Base-by-base conservation (phyloP, 225 moss, liverwort and hornwort genomes). In the Rhytidiadelphus loreus region DNA sequence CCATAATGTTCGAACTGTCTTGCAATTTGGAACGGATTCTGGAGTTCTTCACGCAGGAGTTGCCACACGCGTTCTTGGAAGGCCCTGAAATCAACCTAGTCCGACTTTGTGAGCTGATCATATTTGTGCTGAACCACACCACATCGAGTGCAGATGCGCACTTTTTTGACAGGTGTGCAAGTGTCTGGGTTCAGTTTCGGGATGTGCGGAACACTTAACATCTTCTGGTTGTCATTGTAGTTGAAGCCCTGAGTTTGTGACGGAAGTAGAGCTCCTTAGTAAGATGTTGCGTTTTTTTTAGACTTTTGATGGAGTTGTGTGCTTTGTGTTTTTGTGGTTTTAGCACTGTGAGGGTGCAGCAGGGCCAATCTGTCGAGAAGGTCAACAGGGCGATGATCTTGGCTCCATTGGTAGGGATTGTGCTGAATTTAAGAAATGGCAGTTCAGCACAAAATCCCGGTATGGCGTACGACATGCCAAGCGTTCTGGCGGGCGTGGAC, bases 1-100 rank as follows among this genome's bases (percentile, higher is more conserved):
- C 93, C 25, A 96, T 99, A 50, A 99, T 99, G 98, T 99, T 99
- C 77, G 97, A 99, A 87, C 90, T 99, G 35, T 97, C 98, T 9
- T 99, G 98, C 94, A 99, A 99, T 82, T 87, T 99, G 83, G 98
- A 97, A 90, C 92, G 98, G 87, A 99, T 99, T 89, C 93, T 99
- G 86, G 98, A 99, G 91, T 99, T 96, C 71, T 96, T 99, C 81
- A 99, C 98, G 64, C 96, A 96, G 90, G 98, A 99, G 90, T 90
- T 99, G 88, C 95, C 97, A 6, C 95, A 95, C 76, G 95, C 95
- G 56, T 99, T 99, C 87, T 84, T 99, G 63, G 92, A 93, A 71
- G 98, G 98, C 52, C 95, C 98, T 81, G 97, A 99, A 91, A 96
- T 97, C 90, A 99, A 97, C 79, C 95, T 99, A 63, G 94, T 99